Conservation (phyloP, 306 rosid genomes). For the Glycine soja region DNA sequence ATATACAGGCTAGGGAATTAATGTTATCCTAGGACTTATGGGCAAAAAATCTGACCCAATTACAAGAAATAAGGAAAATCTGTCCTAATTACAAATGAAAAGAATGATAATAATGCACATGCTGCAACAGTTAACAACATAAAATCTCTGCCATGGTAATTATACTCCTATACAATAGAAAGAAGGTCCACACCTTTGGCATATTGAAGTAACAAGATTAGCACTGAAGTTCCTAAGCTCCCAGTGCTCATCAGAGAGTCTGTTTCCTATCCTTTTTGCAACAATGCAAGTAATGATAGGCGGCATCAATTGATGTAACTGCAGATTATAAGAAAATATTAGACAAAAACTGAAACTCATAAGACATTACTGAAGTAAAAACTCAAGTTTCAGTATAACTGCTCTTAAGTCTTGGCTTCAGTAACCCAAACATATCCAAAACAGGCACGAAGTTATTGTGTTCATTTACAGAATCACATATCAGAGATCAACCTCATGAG, state of each 20-base stretch:
- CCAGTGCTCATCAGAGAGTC: slow-evolving; percentile 87
- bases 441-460: not conserved
- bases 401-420: slow-evolving; percentile 5
- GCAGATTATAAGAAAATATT: slow-evolving; percentile 47
- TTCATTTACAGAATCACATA: slow-evolving; percentile 34
- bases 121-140: slow-evolving; percentile 16
- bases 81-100: not conserved
- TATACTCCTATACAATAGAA: slow-evolving; percentile 25
- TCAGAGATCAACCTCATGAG: slow-evolving; percentile 34
- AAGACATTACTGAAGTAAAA: slow-evolving; percentile 20
- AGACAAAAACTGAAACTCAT: slow-evolving; percentile 44
- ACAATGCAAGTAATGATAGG: slow-evolving; percentile 86
- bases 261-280: slow-evolving; percentile 81
- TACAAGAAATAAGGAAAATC: not conserved
- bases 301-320: slow-evolving; percentile 97
- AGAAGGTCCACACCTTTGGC: slow-evolving; percentile 75
- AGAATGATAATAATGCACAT: not conserved
- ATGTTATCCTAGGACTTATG: not conserved
- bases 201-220: slow-evolving; percentile 77
- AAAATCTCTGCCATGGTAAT: not conserved
- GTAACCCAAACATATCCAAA: slow-evolving; percentile 35
- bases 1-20: not conserved
- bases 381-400: slow-evolving; percentile 39
- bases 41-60: not conserved
- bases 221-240: slow-evolving; percentile 88